Evolutionary conservation across 345 rosid genomes (phyloP).

Genomic region (Eucalyptus lansdowneana): DNA sequence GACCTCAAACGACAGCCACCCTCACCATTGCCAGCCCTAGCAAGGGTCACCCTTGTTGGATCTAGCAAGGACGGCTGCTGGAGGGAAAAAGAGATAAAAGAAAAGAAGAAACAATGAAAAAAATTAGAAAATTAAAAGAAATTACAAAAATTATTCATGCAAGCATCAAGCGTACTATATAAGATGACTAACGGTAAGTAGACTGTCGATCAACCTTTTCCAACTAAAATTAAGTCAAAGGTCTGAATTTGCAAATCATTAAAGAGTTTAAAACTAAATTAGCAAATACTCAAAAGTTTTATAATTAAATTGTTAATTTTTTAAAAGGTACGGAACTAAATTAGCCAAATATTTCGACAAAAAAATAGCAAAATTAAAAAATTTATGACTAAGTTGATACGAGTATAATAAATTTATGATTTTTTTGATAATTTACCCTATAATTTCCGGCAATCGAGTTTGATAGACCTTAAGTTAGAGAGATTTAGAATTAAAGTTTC

Average conservation of each 20-base stretch:
- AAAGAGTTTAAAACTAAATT: background rate
- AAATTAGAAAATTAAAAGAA: too few relatives aligned
- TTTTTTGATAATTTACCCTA: background rate
- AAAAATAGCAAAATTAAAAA: too few relatives aligned
- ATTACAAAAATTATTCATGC: background rate
- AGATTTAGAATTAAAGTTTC: background rate
- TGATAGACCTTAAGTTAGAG: background rate
- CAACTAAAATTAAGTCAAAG: too few relatives aligned
- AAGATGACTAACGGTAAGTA: too few relatives aligned
- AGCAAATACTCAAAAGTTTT: background rate
- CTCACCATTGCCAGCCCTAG: too few relatives aligned
- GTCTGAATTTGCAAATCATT: background rate
- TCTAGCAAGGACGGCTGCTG: rapidly evolving
- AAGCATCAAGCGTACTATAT: rapidly evolving
- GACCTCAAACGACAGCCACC: too few relatives aligned
- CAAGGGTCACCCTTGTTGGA: too few relatives aligned
- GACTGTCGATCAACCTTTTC: rapidly evolving
- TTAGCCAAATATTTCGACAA: background rate
- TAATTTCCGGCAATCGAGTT: background rate
- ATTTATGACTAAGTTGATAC: background rate
- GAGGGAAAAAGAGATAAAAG: too few relatives aligned
- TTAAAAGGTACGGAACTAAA: background rate
- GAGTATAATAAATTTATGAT: background rate
- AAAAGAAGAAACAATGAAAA: too few relatives aligned
- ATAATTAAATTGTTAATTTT: background rate